Conservation (phyloP, 1,284 basidiomycete species). For the Ustilago xerochloae region DNA sequence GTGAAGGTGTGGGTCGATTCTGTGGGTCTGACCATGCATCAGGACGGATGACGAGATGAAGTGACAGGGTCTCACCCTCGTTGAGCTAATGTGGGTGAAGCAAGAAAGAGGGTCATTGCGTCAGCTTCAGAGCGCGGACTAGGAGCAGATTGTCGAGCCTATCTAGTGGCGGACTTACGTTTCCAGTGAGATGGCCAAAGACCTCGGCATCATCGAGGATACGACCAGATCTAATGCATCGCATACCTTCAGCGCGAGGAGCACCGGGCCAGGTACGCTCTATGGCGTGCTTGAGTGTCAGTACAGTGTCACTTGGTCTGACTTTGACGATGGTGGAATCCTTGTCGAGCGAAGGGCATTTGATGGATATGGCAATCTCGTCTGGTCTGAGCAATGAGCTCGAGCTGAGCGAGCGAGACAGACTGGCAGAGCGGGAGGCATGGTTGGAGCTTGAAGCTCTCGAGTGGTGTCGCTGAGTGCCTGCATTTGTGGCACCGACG, state of each 20-base stretch:
- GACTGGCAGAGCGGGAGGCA: not conserved
- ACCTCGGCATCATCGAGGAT: slow-evolving; percentile 43
- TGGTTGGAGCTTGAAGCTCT: not conserved
- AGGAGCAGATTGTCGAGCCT: too few relatives aligned
- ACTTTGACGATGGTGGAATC: slow-evolving; percentile 36
- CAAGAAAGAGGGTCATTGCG: not conserved
- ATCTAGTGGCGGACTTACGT: slow-evolving; percentile 22
- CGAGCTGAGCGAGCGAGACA: slow-evolving; percentile 10
- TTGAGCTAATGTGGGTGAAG: slow-evolving; percentile 25
- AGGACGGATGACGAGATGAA: slow-evolving; percentile 64
- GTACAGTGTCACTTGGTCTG: slow-evolving; percentile 15
- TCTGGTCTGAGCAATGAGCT: not conserved
- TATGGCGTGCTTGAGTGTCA: slow-evolving; percentile 50
- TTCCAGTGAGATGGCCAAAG: slow-evolving; percentile 25
- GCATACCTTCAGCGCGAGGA: slow-evolving; percentile 54
- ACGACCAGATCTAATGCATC: slow-evolving; percentile 57
- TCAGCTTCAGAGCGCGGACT: not conserved
- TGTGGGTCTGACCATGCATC: slow-evolving; percentile 60
- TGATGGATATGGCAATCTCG: slow-evolving; percentile 37
- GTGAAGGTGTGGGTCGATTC: slow-evolving; percentile 43
- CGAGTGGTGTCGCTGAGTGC: not conserved
- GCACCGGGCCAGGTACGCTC: slow-evolving; percentile 46
- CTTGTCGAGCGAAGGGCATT: slow-evolving; percentile 49
- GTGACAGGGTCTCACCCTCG: slow-evolving; percentile 32
- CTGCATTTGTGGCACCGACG: not conserved